A percentile compares a stretch with the other conserved stretches of the same genome.
Evolutionary conservation across 495 filamentous ascomycete species (phyloP).

Genomic region (Neurospora intermedia): DNA sequence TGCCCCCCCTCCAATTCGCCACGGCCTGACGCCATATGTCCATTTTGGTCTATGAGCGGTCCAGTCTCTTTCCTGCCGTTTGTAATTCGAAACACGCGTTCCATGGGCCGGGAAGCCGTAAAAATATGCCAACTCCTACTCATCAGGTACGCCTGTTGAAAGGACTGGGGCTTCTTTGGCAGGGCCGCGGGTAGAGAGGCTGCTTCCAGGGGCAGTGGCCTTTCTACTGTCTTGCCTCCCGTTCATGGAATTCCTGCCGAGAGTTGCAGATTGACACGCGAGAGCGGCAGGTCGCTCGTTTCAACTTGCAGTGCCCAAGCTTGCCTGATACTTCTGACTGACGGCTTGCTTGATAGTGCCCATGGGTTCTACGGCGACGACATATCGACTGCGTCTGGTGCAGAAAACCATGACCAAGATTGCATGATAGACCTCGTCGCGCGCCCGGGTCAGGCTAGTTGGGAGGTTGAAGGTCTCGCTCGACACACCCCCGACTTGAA

Average conservation of each 20-base stretch:
- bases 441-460: too few relatives aligned
- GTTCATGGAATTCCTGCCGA: not conserved
- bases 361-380: not conserved
- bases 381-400: not conserved
- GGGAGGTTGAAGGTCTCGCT: not conserved
- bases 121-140: not conserved
- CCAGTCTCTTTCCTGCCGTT: not conserved
- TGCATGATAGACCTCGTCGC: too few relatives aligned
- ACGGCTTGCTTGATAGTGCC: too few relatives aligned
- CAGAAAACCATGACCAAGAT: not conserved
- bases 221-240: not conserved
- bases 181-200: not conserved
- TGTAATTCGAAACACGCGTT: too few relatives aligned
- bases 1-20: not conserved
- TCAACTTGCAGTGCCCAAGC: too few relatives aligned
- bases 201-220: not conserved
- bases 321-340: too few relatives aligned
- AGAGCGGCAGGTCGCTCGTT: not conserved
- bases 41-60: not conserved
- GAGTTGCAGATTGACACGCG: not conserved
- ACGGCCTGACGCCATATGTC: not conserved
- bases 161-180: not conserved
- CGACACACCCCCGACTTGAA: not conserved
- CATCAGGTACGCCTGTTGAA: too few relatives aligned
- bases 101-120: not conserved